phyloP scores from a whole-genome alignment of 2,329 filamentous ascomycete species.

The Apiospora hydei region DNA sequence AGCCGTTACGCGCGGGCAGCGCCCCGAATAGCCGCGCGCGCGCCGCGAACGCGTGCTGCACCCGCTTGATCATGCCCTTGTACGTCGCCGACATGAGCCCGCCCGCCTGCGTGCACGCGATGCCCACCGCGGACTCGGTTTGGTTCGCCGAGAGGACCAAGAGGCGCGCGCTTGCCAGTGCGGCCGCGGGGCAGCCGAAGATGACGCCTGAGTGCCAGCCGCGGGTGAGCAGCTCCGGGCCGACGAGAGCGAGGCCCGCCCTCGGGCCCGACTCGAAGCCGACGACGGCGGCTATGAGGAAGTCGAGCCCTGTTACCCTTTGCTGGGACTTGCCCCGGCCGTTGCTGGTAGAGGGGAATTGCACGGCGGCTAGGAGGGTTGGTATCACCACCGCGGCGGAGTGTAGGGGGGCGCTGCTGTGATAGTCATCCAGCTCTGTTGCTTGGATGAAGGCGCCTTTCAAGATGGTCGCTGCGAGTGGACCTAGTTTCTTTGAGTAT shows the following conservation, averaged over 20 bases:
- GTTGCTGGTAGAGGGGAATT: slow-evolving; percentile 25
- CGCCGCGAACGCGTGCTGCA: slow-evolving; percentile 55
- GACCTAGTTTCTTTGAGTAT: slow-evolving; percentile 33
- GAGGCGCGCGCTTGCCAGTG: slow-evolving; percentile 42
- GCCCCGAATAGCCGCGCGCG: slow-evolving; percentile 48
- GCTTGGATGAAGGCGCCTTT: slow-evolving; percentile 53
- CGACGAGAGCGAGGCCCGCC: slow-evolving; percentile 49
- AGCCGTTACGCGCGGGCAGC: too few species aligned
- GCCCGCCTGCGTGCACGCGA: slow-evolving; percentile 48
- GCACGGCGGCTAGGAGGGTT: slow-evolving; percentile 47
- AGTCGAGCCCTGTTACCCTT: slow-evolving; percentile 35
- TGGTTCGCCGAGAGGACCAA: slow-evolving; percentile 38
- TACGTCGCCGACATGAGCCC: slow-evolving; percentile 52
- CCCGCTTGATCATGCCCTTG: slow-evolving; percentile 51
- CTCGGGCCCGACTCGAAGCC: slow-evolving; percentile 50
- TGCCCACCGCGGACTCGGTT: slow-evolving; percentile 47
- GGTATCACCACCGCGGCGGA: slow-evolving; percentile 26
- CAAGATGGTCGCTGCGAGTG: slow-evolving; percentile 48
- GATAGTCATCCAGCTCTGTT: too few species aligned
- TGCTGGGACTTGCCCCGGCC: neutral
- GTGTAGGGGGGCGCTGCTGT: too few species aligned
- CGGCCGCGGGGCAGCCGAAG: slow-evolving; percentile 45
- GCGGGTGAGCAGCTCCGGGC: slow-evolving; percentile 44
- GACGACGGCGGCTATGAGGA: slow-evolving; percentile 46
- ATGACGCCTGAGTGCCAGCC: slow-evolving; percentile 51